Evolutionary conservation across 257 asterid species (phyloP), one percentile per base, ranked within the genome.

Genomic region (Ilex asprella): DNA sequence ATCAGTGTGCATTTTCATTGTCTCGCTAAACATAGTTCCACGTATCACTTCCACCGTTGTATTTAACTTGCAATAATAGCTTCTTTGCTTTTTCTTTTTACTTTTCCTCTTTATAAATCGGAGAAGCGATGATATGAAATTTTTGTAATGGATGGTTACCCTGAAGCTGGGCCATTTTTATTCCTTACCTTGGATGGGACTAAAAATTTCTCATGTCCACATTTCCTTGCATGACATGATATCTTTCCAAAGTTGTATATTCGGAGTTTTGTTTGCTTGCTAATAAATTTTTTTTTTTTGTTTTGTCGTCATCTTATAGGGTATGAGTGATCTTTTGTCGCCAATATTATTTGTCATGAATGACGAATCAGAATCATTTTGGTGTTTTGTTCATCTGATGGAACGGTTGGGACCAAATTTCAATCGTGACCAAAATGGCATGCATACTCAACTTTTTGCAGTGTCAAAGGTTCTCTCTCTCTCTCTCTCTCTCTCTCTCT

Each of bases 261-360:
- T 30, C 46, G 12, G 30, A 58, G 14, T 56, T 51, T 16, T 50
- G 53, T 64, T 49, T 58, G 69, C 59, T 55, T 69, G 65, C 67
- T 59, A 55, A 61, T 66, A 57, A 60, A 58, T 61, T 49, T 39
- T 31, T 39, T 39, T 21, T 27, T 13, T 31, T 21, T 58, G 50
- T 27, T 58, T 31, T 72, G 32, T 73, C 55, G 64, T 66, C 68
- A 31, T 29, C 70, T 70, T 74, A 71, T 72, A 93, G 99, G 99
- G 99, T 62, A 93, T 93, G 99, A 93, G 97, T 78, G 99, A 93
- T 88, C 95, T 93, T 66, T 78, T 93, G 58, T 93, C 99, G 58
- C 97, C 97, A 30, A 87, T 93, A 73, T 71, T 89, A 71, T 87
- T 75, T 82, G 92, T 93, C 43, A 89, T 93, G 92, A 78, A 74